Conservation (phyloP, 306 rosid species). For the Benincasa hispida region DNA sequence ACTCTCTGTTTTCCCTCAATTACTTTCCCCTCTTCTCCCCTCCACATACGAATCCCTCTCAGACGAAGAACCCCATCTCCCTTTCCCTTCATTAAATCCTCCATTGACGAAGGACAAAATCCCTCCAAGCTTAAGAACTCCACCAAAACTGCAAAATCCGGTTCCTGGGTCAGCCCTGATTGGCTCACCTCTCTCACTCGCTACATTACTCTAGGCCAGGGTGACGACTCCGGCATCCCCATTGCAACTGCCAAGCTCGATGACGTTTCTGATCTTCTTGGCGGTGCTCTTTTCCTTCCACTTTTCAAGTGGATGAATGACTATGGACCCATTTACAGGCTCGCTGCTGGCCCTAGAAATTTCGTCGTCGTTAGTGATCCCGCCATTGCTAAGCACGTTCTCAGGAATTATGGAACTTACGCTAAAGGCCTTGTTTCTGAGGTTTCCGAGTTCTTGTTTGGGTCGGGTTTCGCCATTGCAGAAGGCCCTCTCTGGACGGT, state of each 20-base stretch:
- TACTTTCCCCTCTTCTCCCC: slow-evolving; percentile 15
- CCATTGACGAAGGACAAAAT: slow-evolving; percentile 21
- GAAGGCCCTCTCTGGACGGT: slow-evolving; percentile 98
- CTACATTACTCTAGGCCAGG: slow-evolving; percentile 28
- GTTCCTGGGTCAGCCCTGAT: slow-evolving; percentile 88
- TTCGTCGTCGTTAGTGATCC: slow-evolving; percentile 94
- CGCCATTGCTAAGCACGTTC: slow-evolving; percentile 77
- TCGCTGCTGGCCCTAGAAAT: slow-evolving; percentile 86
- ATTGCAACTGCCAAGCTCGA: slow-evolving; percentile 66
- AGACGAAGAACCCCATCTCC: slow-evolving; percentile 15
- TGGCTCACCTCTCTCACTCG: slow-evolving; percentile 82
- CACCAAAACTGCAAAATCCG: slow-evolving; percentile 19
- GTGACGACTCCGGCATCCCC: slow-evolving; percentile 67
- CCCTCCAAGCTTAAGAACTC: slow-evolving; percentile 13
- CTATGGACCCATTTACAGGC: slow-evolving; percentile 68
- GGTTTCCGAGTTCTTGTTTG: slow-evolving; percentile 78
- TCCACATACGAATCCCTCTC: slow-evolving; percentile 14
- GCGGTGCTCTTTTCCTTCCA: slow-evolving; percentile 86
- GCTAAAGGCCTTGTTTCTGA: slow-evolving; percentile 77
- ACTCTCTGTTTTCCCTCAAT: slow-evolving; percentile 17
- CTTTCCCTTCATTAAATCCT: slow-evolving; percentile 33
- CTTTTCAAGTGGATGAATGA: slow-evolving; percentile 83
- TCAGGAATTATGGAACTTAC: slow-evolving; percentile 64
- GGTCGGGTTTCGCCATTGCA: slow-evolving; percentile 88
- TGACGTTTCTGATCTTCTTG: slow-evolving; percentile 86